Evolutionary conservation across 176 grass and related monocot genomes (phyloP), one percentile per base, ranked within the genome.

Genomic region (Hordeum marinum): DNA sequence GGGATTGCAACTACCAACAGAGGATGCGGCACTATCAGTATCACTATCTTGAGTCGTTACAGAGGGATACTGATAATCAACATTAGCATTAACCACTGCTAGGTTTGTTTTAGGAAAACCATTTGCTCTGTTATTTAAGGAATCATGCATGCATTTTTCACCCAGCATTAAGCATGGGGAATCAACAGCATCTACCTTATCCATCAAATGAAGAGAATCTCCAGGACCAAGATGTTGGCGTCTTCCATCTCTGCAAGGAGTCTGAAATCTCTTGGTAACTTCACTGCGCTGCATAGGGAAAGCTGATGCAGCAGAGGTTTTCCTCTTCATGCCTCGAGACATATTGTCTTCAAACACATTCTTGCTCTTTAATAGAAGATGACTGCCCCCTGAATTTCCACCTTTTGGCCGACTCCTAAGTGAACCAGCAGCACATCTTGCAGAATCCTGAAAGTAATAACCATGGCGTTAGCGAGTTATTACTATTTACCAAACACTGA

Each of bases 1-100:
- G 87, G 89, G 84, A 76, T 90, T 87, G 88, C 83, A 98, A 89
- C 96, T 98, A 87, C 91, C 96, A 90, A 91, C 90, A 90, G 92
- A 94, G 43, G 92, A 97, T 80, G 86, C 24, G 8, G 58, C 80
- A 86, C 90, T 91, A 70, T 84, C 92, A 84, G 86, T 78, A 87
- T 91, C 83, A 78, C 86, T 85, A 58, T 84, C 86, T 60, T 60
- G 70, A 86, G 32, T 72, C 86, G 69, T 86, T 80, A 39, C 64
- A 90, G 20, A 71, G 73, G 41, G 66, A 77, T 77, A 42, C 23
- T 20, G 77, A 87, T 87, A 60, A 67, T 57, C 77, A 87, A 32
- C 63, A 77, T 60, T 42, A 37, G 48, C 41, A 63, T 82, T 87
- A 76, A 77, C 72, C 72, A 52, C 48, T 13, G 34, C 50, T 3